Base-by-base conservation (phyloP, 352 stramenopile genomes). In the Plasmopara viticola region DNA sequence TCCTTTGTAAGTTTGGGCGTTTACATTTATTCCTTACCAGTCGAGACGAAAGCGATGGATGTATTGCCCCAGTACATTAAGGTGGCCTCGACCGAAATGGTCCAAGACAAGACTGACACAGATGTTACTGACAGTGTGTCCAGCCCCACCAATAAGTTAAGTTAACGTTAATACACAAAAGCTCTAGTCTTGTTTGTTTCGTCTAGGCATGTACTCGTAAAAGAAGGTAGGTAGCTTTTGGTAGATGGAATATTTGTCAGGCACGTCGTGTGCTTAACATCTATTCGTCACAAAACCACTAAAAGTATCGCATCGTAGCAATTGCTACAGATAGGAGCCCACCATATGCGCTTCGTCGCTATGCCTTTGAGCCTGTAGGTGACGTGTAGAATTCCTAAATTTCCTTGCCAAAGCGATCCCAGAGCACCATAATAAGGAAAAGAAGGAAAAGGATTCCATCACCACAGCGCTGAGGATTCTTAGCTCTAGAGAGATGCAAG, bases 141-240 rank as follows among this genome's bases (percentile, higher is more conserved):
- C 20, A 25, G 20, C 20, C 20, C 20, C 20, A 25, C 20, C 3
- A 25, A 25, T 25, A 25, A 25, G 20, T 25, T 25, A 1, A 25
- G 1, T 25, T 25, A 25, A 25, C 20, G 20, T 3, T 25, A 25
- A 25, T 3, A 25, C 20, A 41, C 30, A 46, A 40, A 7, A 17
- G 30, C 30, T 49, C 9, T 63, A 63, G 49, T 70, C 48, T 38
- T 68, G 66, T 53, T 77, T 82, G 58, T 86, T 87, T 48, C 79
- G 84, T 45, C 60, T 57, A n/a, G 73, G 72, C 70, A 81, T 79
- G 63, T 90, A 93, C 59, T 93, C 82, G 71, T 93, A 93, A 61
- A 93, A 93, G 53, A 93, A 93, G 14, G 82, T 93, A 0, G 82
- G 82, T 17, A 93, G 62, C 49, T 86, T 90, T 60, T 90, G 79